Evolutionary conservation across 805 yeast species (phyloP), one percentile per base, ranked within the genome.

Genomic region (Saccharomycopsis sp.): DNA sequence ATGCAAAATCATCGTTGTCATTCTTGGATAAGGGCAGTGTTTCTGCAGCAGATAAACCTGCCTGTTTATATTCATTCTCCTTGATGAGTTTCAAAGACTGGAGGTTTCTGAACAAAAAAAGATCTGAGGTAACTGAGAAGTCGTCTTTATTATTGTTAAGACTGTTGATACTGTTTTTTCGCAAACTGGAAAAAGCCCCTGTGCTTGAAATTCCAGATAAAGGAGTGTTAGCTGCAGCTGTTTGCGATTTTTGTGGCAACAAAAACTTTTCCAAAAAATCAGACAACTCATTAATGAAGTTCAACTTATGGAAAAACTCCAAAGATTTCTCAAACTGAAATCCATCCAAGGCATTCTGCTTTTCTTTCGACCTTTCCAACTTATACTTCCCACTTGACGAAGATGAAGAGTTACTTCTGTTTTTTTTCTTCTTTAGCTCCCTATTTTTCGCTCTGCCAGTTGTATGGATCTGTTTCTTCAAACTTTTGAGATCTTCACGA

Each of bases 261-360:
- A 42, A 19, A n/a, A 42, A 34, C 17, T 21, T 32, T 25, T 42
- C 46, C 21, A 42, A 42, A 34, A 33, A 42, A 15, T 38, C 39
- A 9, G 46, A 4, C 10, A 42, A 32, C 16, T 42, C 46, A 23
- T 38, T 23, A 15, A 42, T 20, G 27, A 42, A 38, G 22, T 32
- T 42, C n/a, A 42, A 20, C 30, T 38, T 37, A 27, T 42, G 46
- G 25, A 34, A 33, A 19, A 26, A 32, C 20, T 42, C 42, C 4
- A 42, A 22, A 4, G 43, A 32, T n/a, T 38, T 37, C 12, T 42
- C 39, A 38, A 42, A 42, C 27, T 42, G 43, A 13, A 38, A 5
- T 15, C 18, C 38, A n/a, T 12, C 21, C 8, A 13, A 7, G 9
- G 13, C 17, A 16, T 12, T 10, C 13, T 30, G 15, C 17, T 30